Conservation (phyloP, 371 early-diverging fungal genomes). For the Blakeslea trispora region DNA sequence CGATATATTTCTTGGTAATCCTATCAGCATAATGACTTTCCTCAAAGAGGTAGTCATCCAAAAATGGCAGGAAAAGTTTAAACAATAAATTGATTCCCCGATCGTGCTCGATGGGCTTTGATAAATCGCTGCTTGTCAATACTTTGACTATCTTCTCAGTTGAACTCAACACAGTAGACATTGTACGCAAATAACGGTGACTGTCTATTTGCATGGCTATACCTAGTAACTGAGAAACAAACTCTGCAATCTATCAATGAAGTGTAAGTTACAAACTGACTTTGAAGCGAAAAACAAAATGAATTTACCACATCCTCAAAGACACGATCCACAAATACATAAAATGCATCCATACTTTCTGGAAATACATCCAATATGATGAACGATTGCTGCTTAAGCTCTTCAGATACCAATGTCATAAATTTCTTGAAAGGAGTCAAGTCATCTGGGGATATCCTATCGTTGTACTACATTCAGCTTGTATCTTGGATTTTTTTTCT, state of each 20-base stretch:
- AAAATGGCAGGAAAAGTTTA: constrained; percentile 71
- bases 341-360: constrained; percentile 61
- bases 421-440: constrained; percentile 44
- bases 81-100: constrained; percentile 56
- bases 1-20: constrained; percentile 39
- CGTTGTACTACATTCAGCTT: background rate
- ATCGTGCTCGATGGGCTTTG: constrained; percentile 35
- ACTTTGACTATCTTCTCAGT: constrained; percentile 45
- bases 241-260: constrained; percentile 46
- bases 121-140: constrained; percentile 41
- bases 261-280: background rate
- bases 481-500: background rate
- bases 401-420: constrained; percentile 51
- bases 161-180: constrained; percentile 30
- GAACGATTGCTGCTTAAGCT: constrained; percentile 62
- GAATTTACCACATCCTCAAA: constrained; percentile 67
- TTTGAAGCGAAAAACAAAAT: background rate
- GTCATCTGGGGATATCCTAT: constrained; percentile 32
- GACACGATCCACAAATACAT: constrained; percentile 62
- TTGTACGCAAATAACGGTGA: constrained; percentile 39
- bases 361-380: constrained; percentile 72
- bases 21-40: constrained; percentile 42
- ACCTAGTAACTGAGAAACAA: constrained; percentile 40
- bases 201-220: constrained; percentile 37
- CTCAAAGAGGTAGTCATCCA: constrained; percentile 69